These are phyloP conservation scores for Fusarium mexicanum DNA, from an alignment of 2,329 filamentous ascomycete genomes.

Conservation along the genomic window DNA sequence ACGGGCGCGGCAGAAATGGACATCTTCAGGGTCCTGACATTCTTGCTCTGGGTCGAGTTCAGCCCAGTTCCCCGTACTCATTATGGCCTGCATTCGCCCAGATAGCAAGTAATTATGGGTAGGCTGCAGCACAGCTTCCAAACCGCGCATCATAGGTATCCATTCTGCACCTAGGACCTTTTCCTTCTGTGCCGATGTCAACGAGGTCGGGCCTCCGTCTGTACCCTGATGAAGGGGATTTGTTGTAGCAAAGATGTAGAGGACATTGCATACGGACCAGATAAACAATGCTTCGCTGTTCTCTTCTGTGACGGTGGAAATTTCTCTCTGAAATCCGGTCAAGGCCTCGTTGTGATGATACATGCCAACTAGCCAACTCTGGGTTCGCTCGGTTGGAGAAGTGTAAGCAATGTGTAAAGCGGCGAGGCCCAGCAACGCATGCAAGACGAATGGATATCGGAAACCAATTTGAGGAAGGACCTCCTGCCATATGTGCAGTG, in stretches of 20 bases:
- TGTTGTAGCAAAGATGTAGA: background rate
- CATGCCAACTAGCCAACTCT: background rate
- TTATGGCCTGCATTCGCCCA: background rate
- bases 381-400: fast-evolving
- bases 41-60: background rate
- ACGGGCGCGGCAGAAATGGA: background rate
- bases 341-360: background rate
- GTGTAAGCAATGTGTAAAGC: background rate
- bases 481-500: background rate
- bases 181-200: background rate
- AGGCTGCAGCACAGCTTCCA: background rate
- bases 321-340: background rate
- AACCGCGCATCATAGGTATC: background rate
- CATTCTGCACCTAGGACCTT: background rate
- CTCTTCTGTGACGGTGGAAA: fast-evolving
- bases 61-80: background rate
- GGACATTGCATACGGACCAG: background rate
- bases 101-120: background rate
- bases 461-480: background rate
- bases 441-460: background rate
- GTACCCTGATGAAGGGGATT: background rate
- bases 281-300: background rate
- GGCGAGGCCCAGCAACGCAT: background rate
- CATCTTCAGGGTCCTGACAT: background rate
- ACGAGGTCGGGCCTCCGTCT: background rate